Conservation (phyloP, 805 yeast species). For the Starmera dryadoides region DNA sequence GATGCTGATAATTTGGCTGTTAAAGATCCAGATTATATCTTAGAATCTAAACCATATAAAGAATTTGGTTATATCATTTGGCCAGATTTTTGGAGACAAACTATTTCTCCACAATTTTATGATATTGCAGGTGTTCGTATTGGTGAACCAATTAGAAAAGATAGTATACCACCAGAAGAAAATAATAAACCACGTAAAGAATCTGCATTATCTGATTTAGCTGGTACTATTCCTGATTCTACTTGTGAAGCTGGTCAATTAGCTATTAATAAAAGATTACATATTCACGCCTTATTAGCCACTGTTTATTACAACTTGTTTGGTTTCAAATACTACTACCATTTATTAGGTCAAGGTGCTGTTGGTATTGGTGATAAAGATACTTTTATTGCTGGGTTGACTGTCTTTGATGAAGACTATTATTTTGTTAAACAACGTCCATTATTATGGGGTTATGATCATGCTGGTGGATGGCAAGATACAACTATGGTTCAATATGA, state of each 20-base stretch:
- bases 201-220: conserved; percentile 46
- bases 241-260: conserved; percentile 70
- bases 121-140: conserved; percentile 42
- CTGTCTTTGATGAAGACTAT: conserved; percentile 16
- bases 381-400: conserved; percentile 42
- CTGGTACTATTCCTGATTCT: conserved; percentile 62
- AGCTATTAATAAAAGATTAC: conserved; percentile 52
- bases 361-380: conserved; percentile 82
- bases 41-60: conserved; percentile 36
- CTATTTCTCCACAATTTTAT: conserved; percentile 54
- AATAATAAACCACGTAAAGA: conserved; percentile 34
- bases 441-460: conserved; percentile 16
- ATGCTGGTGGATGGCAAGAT: conserved; percentile 19
- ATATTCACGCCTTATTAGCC: conserved; percentile 49
- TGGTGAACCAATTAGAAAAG: conserved; percentile 30
- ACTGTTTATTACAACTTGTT: conserved; percentile 58
- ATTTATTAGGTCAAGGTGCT: conserved; percentile 63
- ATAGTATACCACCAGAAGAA: conserved; percentile 26
- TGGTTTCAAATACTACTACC: conserved; percentile 66
- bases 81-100: conserved; percentile 69
- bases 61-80: conserved; percentile 45
- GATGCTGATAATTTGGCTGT: conserved; percentile 43
- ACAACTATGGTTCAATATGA: conserved; percentile 22
- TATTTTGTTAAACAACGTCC: conserved; percentile 21
- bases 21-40: conserved; percentile 38